Evolutionary conservation across 768 basidiomycete genomes (phyloP).

Genomic region (Dacryopinax spathularia): DNA sequence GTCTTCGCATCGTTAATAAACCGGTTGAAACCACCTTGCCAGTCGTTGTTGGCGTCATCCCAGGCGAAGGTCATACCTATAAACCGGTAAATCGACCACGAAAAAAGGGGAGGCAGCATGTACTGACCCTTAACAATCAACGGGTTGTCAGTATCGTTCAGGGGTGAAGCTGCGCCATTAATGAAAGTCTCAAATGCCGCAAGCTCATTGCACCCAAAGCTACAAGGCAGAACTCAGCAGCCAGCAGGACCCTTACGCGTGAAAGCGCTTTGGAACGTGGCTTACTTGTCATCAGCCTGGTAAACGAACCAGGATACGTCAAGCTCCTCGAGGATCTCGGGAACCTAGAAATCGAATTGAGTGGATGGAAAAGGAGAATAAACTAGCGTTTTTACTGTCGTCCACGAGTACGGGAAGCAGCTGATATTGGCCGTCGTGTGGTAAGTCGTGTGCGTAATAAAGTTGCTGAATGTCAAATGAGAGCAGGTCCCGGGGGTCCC

Average conservation of each 20-base stretch:
- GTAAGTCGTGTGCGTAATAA: background rate
- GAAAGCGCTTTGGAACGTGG: background rate
- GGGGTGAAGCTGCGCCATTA: background rate
- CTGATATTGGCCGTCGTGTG: slow-evolving; percentile 5
- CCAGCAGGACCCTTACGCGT: too few relatives aligned
- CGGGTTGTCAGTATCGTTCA: background rate
- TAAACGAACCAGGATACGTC: background rate
- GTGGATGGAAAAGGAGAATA: too few relatives aligned
- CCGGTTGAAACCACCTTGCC: slow-evolving; percentile 1
- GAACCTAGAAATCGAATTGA: too few relatives aligned
- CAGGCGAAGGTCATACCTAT: background rate
- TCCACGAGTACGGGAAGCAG: slow-evolving; percentile 9
- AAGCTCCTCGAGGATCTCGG: background rate
- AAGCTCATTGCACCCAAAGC: background rate
- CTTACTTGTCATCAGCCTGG: background rate
- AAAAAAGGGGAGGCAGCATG: background rate
- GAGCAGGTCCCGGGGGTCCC: slow-evolving; percentile 5
- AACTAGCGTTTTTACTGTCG: too few relatives aligned
- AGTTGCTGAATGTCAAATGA: background rate
- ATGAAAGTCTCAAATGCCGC: background rate
- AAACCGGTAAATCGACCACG: background rate
- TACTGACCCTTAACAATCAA: background rate
- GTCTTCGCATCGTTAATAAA: slow-evolving; percentile 7
- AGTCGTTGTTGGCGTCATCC: background rate
- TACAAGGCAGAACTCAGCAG: background rate